Conservation (phyloP, 1,139 yeast genomes). For the Yamadazyma songkhlaensis region DNA sequence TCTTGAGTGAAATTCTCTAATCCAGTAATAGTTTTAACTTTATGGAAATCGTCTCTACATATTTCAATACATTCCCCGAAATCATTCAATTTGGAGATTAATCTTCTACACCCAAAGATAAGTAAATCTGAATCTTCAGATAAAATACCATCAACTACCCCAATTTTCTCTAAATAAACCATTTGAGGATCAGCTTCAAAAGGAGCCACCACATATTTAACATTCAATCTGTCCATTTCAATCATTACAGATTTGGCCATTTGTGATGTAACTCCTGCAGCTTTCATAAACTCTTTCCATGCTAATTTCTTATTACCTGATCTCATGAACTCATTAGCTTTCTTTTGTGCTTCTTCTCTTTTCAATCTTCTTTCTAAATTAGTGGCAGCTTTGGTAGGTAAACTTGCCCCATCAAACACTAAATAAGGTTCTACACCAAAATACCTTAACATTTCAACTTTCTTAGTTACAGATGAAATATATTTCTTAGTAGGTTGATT, state of each 20-base stretch:
- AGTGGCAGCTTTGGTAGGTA: conserved; percentile 77
- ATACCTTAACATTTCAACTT: conserved; percentile 61
- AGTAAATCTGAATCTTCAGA: conserved; percentile 94
- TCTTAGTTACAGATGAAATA: conserved; percentile 56
- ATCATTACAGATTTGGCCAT: conserved; percentile 89
- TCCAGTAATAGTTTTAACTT: conserved; percentile 44
- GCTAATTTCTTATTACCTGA: conserved; percentile 61
- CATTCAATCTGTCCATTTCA: conserved; percentile 54
- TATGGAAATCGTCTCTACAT: conserved; percentile 48
- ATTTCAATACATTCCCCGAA: conserved; percentile 75
- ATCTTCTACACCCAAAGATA: conserved; percentile 75
- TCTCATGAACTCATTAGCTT: conserved; percentile 49
- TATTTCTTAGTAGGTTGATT: conserved; percentile 70
- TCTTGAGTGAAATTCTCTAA: conserved; percentile 47
- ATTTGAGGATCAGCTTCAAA: conserved; percentile 98
- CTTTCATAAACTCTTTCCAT: conserved; percentile 66
- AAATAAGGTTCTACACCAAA: conserved; percentile 79
- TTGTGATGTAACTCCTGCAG: conserved; percentile 83
- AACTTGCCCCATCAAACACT: conserved; percentile 90
- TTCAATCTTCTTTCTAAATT: conserved; percentile 59
- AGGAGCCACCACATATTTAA: conserved; percentile 89
- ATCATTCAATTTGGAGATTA: conserved; percentile 81
- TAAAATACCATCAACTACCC: conserved; percentile 78
- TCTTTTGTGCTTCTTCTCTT: conserved; percentile 55
- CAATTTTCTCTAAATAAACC: conserved; percentile 79